Conservation (phyloP, 768 basidiomycete genomes). For the Bullera alba region DNA sequence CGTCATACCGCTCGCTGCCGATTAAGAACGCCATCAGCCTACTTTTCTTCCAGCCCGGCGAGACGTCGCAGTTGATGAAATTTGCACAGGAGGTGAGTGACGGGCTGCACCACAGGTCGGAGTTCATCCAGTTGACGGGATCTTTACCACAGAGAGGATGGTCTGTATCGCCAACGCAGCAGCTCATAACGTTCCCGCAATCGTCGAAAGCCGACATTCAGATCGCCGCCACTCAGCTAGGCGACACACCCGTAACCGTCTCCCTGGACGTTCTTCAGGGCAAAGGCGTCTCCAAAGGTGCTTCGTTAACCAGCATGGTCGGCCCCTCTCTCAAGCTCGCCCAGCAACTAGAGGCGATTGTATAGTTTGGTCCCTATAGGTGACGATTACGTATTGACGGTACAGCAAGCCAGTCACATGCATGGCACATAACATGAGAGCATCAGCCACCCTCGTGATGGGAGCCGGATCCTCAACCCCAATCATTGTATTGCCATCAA, state of each 20-base stretch:
- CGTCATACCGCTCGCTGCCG: conserved; percentile 85
- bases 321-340: conserved; percentile 44
- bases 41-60: conserved; percentile 80
- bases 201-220: conserved; percentile 19
- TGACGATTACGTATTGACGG: too few relatives aligned
- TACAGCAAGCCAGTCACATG: too few relatives aligned
- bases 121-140: conserved; percentile 1
- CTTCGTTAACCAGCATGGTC: conserved; percentile 40
- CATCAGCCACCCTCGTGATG: too few relatives aligned
- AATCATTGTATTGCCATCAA: too few relatives aligned
- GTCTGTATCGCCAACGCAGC: conserved; percentile 59
- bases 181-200: conserved; percentile 65
- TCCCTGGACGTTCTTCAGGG: conserved; percentile 6
- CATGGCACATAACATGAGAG: too few relatives aligned
- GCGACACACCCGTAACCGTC: conserved; percentile 1
- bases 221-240: conserved; percentile 10
- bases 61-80: conserved; percentile 54
- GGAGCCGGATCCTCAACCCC: too few relatives aligned
- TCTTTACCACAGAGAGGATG: conserved; percentile 62
- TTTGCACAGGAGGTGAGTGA: conserved; percentile 69
- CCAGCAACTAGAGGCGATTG: conserved; percentile 46
- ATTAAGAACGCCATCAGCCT: conserved; percentile 82
- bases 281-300: conserved; percentile 21
- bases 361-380: conserved; percentile 30
- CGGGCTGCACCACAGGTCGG: background rate